Evolutionary conservation across 495 filamentous ascomycete species (phyloP), one percentile per base, ranked within the genome.

Genomic region (Aspergillus cristatus): DNA sequence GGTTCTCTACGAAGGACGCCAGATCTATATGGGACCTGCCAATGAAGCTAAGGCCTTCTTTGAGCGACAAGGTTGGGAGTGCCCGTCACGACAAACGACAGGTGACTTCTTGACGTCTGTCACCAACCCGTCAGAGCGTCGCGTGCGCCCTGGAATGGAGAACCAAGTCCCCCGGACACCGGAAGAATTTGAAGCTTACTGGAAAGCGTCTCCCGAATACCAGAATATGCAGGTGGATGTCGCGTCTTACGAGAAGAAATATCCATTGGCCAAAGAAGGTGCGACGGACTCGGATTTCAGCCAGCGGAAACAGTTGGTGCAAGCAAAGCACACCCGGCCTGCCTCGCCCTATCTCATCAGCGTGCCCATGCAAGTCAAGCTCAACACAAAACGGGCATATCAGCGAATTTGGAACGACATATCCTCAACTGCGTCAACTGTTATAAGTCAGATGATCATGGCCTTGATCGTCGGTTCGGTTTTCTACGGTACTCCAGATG

Each of bases 381-480:
- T 71, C 8, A 68, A 65, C 40, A 63, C 61, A 1, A 53, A 50
- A 7, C 58, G 74, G 3, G 65, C 60, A 1, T 76, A 68, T 30
- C 68, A 72, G 40, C 51, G 67, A 22, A 57, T 94, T 2, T 68
- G 56, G 29, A 81, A 81, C 18, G 86, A 94, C 42, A 72, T 78
- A 28, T 77, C 70, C 39, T 60, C 87, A 17, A 81, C 80, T 1
- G 38, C 90, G n/a, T 8, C 8, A 86, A 93, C 47, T 64, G 74
- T 32, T n/a, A n/a, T n/a, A n/a, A n/a, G n/a, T n/a, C n/a, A n/a
- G n/a, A n/a, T n/a, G n/a, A 54, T 76, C 47, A 81, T 91, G 72
- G 71, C 84, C 17, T 63, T 95, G 24, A 81, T 95, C 49, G 77
- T 94, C 45, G 78, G 81, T 24, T 81, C 75, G 37, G 79, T 93